phyloP scores from a whole-genome alignment of 2,329 filamentous ascomycete genomes.

The Exophiala bonariae region DNA sequence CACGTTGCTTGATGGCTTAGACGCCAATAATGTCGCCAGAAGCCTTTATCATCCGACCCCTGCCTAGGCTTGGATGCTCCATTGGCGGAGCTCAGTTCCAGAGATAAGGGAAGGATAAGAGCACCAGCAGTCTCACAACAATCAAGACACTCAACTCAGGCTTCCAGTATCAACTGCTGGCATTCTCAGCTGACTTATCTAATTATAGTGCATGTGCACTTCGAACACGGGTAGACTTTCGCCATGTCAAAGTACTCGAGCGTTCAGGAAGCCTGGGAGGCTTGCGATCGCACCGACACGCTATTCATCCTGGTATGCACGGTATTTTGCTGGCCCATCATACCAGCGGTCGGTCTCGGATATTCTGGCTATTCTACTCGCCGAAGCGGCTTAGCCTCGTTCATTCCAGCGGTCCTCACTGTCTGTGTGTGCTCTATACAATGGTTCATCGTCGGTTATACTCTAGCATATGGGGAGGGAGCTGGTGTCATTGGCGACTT shows the following conservation, averaged over 20 bases:
- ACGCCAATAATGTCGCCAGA: slow-evolving; percentile 1
- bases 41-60: not conserved
- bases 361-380: slow-evolving; percentile 53
- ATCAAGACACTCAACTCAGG: not conserved
- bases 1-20: not conserved
- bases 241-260: slow-evolving; percentile 30
- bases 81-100: slow-evolving; percentile 7
- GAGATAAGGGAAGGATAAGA: slow-evolving; percentile 18
- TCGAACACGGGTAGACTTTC: too few species aligned
- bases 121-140: not conserved
- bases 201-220: too few species aligned
- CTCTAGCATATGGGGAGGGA: slow-evolving; percentile 50
- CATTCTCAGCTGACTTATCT: too few species aligned
- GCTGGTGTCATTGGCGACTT: slow-evolving; percentile 46
- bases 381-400: slow-evolving; percentile 49
- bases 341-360: slow-evolving; percentile 52
- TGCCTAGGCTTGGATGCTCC: slow-evolving; percentile 9
- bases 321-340: slow-evolving; percentile 54
- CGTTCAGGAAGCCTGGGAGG: slow-evolving; percentile 49
- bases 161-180: too few species aligned
- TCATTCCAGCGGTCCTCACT: slow-evolving; percentile 49
- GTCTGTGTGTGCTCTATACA: slow-evolving; percentile 52
- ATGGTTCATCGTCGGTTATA: slow-evolving; percentile 53
- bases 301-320: slow-evolving; percentile 53
- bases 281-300: slow-evolving; percentile 54